Base-by-base conservation (phyloP, 352 stramenopile genomes). In the Hyaloperonospora arabidopsidis region DNA sequence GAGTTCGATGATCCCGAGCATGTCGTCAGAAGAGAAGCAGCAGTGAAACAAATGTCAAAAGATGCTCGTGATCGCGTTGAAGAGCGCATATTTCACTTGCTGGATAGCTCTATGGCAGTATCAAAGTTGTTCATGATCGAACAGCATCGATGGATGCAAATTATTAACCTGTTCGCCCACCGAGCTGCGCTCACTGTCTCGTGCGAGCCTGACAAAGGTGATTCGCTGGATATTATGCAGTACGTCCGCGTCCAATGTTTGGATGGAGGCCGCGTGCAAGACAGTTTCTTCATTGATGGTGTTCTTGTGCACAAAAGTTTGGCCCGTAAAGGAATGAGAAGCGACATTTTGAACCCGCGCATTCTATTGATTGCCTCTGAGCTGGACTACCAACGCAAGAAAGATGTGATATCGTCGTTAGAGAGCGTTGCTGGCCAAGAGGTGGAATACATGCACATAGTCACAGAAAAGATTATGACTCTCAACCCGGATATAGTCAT, bases 401-500 rank as follows among this genome's bases (percentile, higher is more conserved):
- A 90, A 49, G 80, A 91, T 34, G 76, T 66, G 4, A 89, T 94
- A 17, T 81, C 82, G 18, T 91, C 82, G 12, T 57, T 94, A 19
- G 84, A 94, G 57, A 86, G 75, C 52, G 84, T 94, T 22, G 84
- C 82, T 0, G 70, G 70, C 1, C 82, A 93, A 71, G 84, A 94
- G 74, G 67, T 89, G 28, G 84, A 94, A 69, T 94, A 94, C 61
- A 94, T 94, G 84, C 82, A 91, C 48, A 89, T 94, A 11, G 81
- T 89, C n/a, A 83, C 77, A 1, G 84, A 92, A 51, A 94, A 94
- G 49, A 89, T 94, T 36, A 70, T 89, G 71, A 92, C 79, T 36
- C 63, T 93, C 18, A 78, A 78, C 17, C 84, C 84, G 0, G 84
- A 94, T 46, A 89, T 94, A 45, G 82, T 93, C 19, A 71, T 94